These are phyloP conservation scores for Strobilomyces echinocephalus DNA, from an alignment of 768 basidiomycete species.

Conservation along the genomic window DNA sequence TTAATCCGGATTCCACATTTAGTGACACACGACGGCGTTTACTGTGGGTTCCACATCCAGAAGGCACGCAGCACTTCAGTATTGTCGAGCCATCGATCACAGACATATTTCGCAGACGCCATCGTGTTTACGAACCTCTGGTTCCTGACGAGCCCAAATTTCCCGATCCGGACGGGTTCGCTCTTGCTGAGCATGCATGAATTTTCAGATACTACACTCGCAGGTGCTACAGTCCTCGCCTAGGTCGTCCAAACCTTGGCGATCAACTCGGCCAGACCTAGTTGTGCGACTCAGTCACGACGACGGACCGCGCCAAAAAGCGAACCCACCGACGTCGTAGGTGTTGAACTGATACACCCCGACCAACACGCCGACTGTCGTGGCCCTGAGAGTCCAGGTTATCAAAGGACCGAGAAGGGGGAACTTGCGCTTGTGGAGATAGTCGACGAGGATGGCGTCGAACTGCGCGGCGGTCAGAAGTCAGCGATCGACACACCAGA, in stretches of 20 bases:
- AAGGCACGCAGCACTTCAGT: no score
- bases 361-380: conserved; percentile 77
- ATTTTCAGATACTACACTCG: no score
- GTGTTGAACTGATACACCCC: conserved; percentile 99
- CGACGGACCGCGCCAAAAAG: neutral
- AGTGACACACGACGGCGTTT: no score
- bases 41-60: no score
- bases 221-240: no score
- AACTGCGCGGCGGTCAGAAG: conserved; percentile 43
- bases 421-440: conserved; percentile 91
- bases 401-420: conserved; percentile 65
- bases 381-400: conserved; percentile 73
- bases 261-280: conserved; percentile 85
- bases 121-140: no score
- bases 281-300: conserved; percentile 1
- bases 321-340: conserved; percentile 61
- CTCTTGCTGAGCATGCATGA: no score
- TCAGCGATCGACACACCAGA: conserved; percentile 21
- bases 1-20: no score
- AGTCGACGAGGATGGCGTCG: conserved; percentile 76
- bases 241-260: conserved; percentile 80
- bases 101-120: no score
- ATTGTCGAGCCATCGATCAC: no score
- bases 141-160: no score
- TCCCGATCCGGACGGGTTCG: no score